Base-by-base conservation (phyloP, 371 early-diverging fungal genomes). In the Syncephalastrum monosporum region DNA sequence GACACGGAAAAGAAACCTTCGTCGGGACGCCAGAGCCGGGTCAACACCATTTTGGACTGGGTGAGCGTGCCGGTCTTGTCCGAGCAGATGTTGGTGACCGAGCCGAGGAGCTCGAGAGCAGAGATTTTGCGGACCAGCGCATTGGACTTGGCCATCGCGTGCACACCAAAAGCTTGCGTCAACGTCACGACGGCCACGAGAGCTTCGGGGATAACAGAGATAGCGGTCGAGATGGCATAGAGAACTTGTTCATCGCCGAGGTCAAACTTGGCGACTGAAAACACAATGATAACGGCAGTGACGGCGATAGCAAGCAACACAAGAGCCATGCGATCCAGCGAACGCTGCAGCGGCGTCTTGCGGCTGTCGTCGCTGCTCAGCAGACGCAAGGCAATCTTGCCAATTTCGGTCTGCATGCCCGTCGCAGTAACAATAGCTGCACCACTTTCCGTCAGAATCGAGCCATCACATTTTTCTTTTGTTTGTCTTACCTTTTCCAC, bases 1-100 rank as follows among this genome's bases (percentile, higher is more conserved):
- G 78, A 62, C 8, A 91, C 74, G 17, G 75, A 68, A 63, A 77
- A 84, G 53, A 79, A 83, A 8, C 90, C 90, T 55, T 82, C 80
- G 1, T 64, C 66, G 3, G 89, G 89, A 24, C 87, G 70, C 90
- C 90, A 91, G 24, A 87, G 77, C 43, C 90, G 82, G 12, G 85
- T 85, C 19, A 88, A 65, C 8, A 90, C 89, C 93, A 92, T 91
- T 74, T 94, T 94, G 60, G 94, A 95, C 77, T 94, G 91, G 3
- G 96, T 95, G 24, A 97, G 68, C 0, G 97, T 97, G 47, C 97
- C 97, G 0, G 96, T 96, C 81, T 98, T 97, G 65, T 96, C 96
- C 0, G 95, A 94, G 68, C 96, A 96, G 54, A 98, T 89, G 59
- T 91, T 89, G 43, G 94, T 92, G 3, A 97, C 93, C 2, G 91